A percentile compares a stretch with the other conserved stretches of the same genome.
These are phyloP conservation scores for Gnomoniopsis smithogilvyi DNA, from an alignment of 2,329 filamentous ascomycete genomes.

Conservation along the genomic window DNA sequence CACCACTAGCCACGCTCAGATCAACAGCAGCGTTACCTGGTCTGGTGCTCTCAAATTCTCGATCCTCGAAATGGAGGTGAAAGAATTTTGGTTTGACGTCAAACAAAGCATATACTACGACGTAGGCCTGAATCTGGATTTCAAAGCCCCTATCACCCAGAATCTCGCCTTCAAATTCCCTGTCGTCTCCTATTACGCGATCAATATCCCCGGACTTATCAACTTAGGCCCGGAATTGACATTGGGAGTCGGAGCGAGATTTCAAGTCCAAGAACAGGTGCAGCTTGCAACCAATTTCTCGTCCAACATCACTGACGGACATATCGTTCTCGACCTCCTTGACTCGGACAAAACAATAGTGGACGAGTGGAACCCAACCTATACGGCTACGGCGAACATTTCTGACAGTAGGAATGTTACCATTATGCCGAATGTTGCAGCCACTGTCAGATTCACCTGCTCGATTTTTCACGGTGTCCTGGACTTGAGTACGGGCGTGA, in stretches of 20 bases:
- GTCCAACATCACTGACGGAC: not conserved
- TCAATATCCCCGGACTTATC: not conserved
- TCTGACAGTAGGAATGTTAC: not conserved
- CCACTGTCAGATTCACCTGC: not conserved
- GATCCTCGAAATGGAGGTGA: not conserved
- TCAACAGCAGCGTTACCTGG: not conserved
- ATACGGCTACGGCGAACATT: not conserved
- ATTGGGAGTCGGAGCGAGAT: not conserved
- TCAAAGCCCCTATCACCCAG: not conserved
- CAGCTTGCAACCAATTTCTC: not conserved
- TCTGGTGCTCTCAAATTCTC: not conserved
- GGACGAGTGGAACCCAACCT: not conserved
- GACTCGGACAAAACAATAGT: not conserved
- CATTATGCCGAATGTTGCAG: not conserved
- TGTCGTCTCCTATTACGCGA: not conserved
- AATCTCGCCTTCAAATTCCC: not conserved
- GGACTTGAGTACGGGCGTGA: not conserved
- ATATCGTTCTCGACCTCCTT: not conserved
- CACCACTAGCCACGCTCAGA: not conserved
- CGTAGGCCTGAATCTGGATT: not conserved
- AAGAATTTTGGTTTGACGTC: not conserved
- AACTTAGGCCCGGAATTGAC: not conserved
- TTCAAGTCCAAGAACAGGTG: not conserved
- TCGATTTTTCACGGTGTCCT: not conserved
- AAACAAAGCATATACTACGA: not conserved